Base-by-base conservation (phyloP, 2,329 filamentous ascomycete species). In the Pseudogymnoascus sp. region DNA sequence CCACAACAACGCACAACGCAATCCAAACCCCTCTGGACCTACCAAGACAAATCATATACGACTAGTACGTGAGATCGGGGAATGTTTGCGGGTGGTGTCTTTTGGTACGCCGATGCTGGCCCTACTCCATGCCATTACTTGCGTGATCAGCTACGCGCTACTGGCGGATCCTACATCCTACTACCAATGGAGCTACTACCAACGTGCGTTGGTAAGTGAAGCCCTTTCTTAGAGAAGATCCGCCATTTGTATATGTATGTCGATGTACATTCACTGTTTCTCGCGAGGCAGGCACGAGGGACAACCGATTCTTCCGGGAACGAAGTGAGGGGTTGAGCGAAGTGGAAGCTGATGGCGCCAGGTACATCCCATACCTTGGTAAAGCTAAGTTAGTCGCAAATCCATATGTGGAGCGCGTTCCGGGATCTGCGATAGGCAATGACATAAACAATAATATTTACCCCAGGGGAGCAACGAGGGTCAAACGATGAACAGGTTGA, bases 381-480 rank as follows among this genome's bases (percentile, higher is more conserved):
- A 55, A 55, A 55, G 29, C 48, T 55, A 55, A 33, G 29, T 18
- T 55, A 55, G 48, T 55, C 48, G 48, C 48, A 55, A 55, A 55
- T 55, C 48, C 48, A 55, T 55, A 33, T 55, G 48, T 55, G 48
- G 48, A 55, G 48, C 48, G 48, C 48, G 48, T 55, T 55, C 29
- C 29, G 48, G 5, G 48, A 55, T 55, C 48, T 55, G n/a, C 48
- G 48, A 33, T 55, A 3, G 48, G 48, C 48, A 55, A 55, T 55
- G 48, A 55, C 48, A 55, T 55, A 55, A 55, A 55, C 29, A 55
- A 55, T 55, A 55, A 55, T 55, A 55, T 55, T 55, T 55, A 55
- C 29, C 15, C 9, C 21, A 9, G 15, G 48, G 48, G 48, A 35
- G 48, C 48, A 55, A 55, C 48, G 31, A 55, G 31, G 45, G 48